Percentiles rank a stretch among this genome's conserved stretches.
phyloP scores from a whole-genome alignment of 176 grass and related monocot genomes.

The Dendrocalamus sinicus region DNA sequence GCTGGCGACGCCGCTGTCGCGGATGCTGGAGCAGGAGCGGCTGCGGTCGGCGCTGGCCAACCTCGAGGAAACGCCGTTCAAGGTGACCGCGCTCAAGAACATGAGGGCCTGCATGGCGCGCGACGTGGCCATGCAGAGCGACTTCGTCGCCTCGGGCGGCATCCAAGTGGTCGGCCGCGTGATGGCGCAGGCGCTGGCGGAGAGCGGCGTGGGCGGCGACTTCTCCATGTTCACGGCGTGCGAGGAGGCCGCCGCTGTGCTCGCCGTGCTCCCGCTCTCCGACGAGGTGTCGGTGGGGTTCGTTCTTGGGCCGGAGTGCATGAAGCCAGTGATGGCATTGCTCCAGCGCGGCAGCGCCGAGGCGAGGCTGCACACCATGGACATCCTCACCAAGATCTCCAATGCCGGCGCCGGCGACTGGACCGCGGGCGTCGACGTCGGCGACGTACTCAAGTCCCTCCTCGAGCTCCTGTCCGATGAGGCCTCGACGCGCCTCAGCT shows the following conservation, averaged over 20 bases:
- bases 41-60: constrained; percentile 46
- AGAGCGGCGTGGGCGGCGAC: constrained; percentile 44
- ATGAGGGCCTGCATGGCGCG: constrained; percentile 49
- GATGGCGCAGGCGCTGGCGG: constrained; percentile 53
- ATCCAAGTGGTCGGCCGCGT: constrained; percentile 53
- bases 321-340: constrained; percentile 55
- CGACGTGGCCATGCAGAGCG: constrained; percentile 50
- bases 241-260: constrained; percentile 74
- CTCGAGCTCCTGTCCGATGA: constrained; percentile 87
- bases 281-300: constrained; percentile 48
- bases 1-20: constrained; percentile 38
- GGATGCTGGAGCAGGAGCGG: constrained; percentile 46
- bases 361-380: constrained; percentile 68
- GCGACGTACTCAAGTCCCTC: constrained; percentile 67
- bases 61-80: constrained; percentile 76
- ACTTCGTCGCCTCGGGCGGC: constrained; percentile 58
- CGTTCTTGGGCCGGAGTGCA: constrained; percentile 53
- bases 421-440: constrained; percentile 43
- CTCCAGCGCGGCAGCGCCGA: constrained; percentile 78
- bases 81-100: constrained; percentile 66
- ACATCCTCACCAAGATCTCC: constrained; percentile 65
- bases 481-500: constrained; percentile 70
- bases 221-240: constrained; percentile 67
- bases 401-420: constrained; percentile 50
- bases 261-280: constrained; percentile 55